Conservation (phyloP, 306 rosid species). For the Coriaria nepalensis region DNA sequence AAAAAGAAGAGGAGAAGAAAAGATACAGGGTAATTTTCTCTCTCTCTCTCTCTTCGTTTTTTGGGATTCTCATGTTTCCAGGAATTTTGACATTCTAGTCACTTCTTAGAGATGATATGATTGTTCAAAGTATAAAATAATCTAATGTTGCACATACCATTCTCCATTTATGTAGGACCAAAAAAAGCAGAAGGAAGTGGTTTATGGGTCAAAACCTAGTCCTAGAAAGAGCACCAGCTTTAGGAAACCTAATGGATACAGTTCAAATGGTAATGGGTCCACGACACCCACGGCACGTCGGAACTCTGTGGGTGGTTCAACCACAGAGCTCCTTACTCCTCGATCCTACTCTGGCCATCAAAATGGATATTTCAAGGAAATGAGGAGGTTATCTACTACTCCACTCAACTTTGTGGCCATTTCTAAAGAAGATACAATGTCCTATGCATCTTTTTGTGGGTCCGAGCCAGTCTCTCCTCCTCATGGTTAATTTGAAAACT, state of each 20-base stretch:
- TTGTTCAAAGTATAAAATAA: not conserved
- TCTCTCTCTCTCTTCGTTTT: not conserved
- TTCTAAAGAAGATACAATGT: slow-evolving; percentile 84
- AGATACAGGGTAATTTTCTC: slow-evolving; percentile 45
- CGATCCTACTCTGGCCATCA: slow-evolving; percentile 87
- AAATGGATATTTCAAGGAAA: slow-evolving; percentile 77
- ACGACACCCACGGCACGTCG: slow-evolving; percentile 89
- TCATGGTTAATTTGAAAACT: slow-evolving; percentile 23
- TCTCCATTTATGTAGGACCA: slow-evolving; percentile 44
- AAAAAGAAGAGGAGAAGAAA: slow-evolving; percentile 76
- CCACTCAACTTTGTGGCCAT: slow-evolving; percentile 83
- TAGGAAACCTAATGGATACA: slow-evolving; percentile 60
- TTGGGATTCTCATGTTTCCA: not conserved
- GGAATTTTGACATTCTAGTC: not conserved
- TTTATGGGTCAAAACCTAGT: slow-evolving; percentile 86
- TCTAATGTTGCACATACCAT: too few species aligned
- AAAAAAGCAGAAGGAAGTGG: slow-evolving; percentile 88
- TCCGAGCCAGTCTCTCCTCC: slow-evolving; percentile 93
- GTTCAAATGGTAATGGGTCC: slow-evolving; percentile 68
- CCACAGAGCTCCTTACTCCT: slow-evolving; percentile 75
- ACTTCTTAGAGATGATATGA: not conserved
- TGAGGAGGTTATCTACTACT: slow-evolving; percentile 69
- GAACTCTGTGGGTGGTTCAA: slow-evolving; percentile 52
- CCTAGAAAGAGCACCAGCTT: slow-evolving; percentile 80
- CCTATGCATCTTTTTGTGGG: slow-evolving; percentile 67